Evolutionary conservation across 495 filamentous ascomycete genomes (phyloP).

Genomic region (Xylaria nigripes): DNA sequence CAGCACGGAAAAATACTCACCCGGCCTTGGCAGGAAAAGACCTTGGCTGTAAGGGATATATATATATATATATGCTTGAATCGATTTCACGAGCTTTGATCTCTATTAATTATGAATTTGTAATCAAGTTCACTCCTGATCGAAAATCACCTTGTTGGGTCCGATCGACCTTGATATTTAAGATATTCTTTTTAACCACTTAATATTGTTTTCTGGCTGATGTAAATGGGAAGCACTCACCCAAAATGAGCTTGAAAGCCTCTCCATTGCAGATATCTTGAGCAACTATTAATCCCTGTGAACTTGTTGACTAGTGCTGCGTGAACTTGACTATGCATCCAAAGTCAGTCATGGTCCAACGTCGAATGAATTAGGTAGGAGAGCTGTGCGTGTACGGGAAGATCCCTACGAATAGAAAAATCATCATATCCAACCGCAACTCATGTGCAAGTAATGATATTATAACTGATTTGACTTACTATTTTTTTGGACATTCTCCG

Average conservation of each 20-base stretch:
- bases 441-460: neutral
- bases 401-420: neutral
- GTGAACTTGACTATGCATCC: constrained; percentile 2
- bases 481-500: constrained; percentile 51
- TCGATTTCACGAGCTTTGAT: too few relatives aligned
- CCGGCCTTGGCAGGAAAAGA: neutral
- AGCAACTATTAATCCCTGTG: neutral
- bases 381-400: neutral
- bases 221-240: neutral
- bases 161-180: neutral
- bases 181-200: neutral
- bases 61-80: too few relatives aligned
- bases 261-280: neutral
- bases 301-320: neutral
- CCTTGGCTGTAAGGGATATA: neutral
- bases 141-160: neutral
- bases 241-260: neutral
- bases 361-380: neutral
- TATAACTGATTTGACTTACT: constrained; percentile 42
- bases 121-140: neutral
- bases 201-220: neutral
- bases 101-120: neutral
- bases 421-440: too few relatives aligned
- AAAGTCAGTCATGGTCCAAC: neutral
- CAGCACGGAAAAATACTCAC: too few relatives aligned